These are phyloP conservation scores for Picochlorum costavermella DNA, from an alignment of 139 green algal genomes.

Conservation along the genomic window DNA sequence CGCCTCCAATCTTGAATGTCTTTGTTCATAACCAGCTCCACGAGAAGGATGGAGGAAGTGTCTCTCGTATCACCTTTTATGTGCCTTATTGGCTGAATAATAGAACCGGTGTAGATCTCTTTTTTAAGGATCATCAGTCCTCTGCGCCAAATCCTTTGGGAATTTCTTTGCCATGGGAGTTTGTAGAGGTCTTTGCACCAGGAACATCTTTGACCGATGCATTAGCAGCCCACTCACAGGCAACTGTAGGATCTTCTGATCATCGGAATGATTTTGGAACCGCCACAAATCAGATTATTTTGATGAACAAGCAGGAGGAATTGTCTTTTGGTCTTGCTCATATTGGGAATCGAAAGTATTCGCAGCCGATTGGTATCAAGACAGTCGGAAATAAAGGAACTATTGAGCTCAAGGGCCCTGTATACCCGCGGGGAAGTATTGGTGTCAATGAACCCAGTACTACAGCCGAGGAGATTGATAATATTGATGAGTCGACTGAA, in stretches of 20 bases:
- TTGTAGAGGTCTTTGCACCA: slow-evolving; percentile 32
- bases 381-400: slow-evolving; percentile 35
- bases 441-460: too few species aligned
- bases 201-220: slow-evolving; percentile 29
- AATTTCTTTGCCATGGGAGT: slow-evolving; percentile 29
- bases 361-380: slow-evolving; percentile 26
- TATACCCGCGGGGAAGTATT: too few species aligned
- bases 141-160: slow-evolving; percentile 22
- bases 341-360: slow-evolving; percentile 21
- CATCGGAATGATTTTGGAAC: background rate
- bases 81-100: slow-evolving; percentile 76
- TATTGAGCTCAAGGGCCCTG: slow-evolving; percentile 9
- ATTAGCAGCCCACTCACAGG: background rate
- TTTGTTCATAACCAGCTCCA: slow-evolving; percentile 49
- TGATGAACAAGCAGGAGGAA: slow-evolving; percentile 67
- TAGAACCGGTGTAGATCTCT: slow-evolving; percentile 64
- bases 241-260: background rate
- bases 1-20: slow-evolving; percentile 40
- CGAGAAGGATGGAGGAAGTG: slow-evolving; percentile 5
- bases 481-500: background rate
- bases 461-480: background rate
- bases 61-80: slow-evolving; percentile 46
- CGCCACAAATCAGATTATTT: slow-evolving; percentile 28
- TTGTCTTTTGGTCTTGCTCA: slow-evolving; percentile 32
- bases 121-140: slow-evolving; percentile 45